Evolutionary conservation across 1,284 basidiomycete species (phyloP).

Genomic region (Ceratobasidium papillatum): DNA sequence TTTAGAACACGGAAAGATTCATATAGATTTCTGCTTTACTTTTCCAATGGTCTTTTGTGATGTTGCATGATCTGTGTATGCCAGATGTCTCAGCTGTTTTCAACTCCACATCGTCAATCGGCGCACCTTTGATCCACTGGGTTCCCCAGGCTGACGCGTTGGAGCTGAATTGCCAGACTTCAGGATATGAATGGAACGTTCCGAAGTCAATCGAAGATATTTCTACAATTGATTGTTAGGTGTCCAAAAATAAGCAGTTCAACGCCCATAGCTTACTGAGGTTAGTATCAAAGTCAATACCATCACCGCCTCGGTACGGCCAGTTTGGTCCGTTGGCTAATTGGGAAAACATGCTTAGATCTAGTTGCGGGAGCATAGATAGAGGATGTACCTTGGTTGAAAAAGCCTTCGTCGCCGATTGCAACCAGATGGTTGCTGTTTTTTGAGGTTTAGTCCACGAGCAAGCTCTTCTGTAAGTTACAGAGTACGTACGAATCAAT

Average conservation of each 20-base stretch:
- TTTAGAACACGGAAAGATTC: not conserved
- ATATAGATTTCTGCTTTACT: not conserved
- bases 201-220: slow-evolving; percentile 44
- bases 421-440: slow-evolving; percentile 37
- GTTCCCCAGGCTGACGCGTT: slow-evolving; percentile 55
- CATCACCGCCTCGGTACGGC: slow-evolving; percentile 37
- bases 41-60: slow-evolving; percentile 62
- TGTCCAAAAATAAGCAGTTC: not conserved
- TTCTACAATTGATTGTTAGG: too few relatives aligned
- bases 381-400: slow-evolving; percentile 29
- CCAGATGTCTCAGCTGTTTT: not conserved
- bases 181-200: slow-evolving; percentile 44
- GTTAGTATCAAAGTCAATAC: slow-evolving; percentile 42
- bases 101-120: not conserved
- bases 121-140: slow-evolving; percentile 53
- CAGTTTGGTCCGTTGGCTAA: slow-evolving; percentile 36
- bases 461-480: not conserved
- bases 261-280: slow-evolving; percentile 2
- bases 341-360: too few relatives aligned
- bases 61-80: slow-evolving; percentile 63
- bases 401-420: slow-evolving; percentile 45
- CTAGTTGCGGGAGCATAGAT: not conserved
- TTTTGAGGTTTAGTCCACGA: not conserved
- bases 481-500: slow-evolving; percentile 35
- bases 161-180: slow-evolving; percentile 43